phyloP scores from a whole-genome alignment of 495 filamentous ascomycete genomes.

The Massariosphaeria phaeospora region DNA sequence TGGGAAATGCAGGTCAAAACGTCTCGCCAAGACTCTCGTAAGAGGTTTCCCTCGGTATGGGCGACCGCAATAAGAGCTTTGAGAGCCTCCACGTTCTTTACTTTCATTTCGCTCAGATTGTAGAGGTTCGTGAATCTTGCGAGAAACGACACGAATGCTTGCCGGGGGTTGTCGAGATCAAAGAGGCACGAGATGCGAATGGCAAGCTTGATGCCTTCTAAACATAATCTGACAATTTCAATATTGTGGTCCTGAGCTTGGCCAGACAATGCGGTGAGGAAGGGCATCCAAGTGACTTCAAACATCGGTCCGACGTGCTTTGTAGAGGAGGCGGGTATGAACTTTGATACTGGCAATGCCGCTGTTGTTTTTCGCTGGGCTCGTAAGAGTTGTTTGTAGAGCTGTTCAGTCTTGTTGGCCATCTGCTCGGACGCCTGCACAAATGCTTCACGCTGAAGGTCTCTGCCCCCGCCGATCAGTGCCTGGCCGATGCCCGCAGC shows the following conservation, averaged over 20 bases:
- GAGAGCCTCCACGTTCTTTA: constrained; percentile 92
- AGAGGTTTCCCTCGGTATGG: constrained; percentile 81
- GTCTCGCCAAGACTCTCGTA: constrained; percentile 90
- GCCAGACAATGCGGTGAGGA: constrained; percentile 86
- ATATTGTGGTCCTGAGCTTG: constrained; percentile 89
- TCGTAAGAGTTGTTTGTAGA: constrained; percentile 83
- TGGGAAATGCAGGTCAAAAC: constrained; percentile 93
- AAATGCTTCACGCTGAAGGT: constrained; percentile 88
- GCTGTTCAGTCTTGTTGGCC: constrained; percentile 77
- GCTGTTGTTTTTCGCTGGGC: constrained; percentile 74
- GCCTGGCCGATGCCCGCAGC: constrained; percentile 85
- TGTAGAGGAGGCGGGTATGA: constrained; percentile 86
- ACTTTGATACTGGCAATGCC: constrained; percentile 63
- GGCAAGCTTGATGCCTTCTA: constrained; percentile 91
- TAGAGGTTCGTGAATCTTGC: constrained; percentile 93
- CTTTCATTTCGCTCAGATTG: constrained; percentile 90
- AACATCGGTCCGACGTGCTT: constrained; percentile 98
- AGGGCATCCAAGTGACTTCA: constrained; percentile 98
- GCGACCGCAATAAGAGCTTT: constrained; percentile 87
- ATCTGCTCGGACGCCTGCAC: constrained; percentile 94
- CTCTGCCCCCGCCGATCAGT: constrained; percentile 81
- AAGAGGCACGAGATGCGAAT: constrained; percentile 92
- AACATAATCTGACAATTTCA: constrained; percentile 81
- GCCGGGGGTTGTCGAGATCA: constrained; percentile 80
- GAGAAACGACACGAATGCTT: constrained; percentile 89